These are phyloP conservation scores for Parachaetomium inaequale DNA, from an alignment of 495 filamentous ascomycete species.

Conservation along the genomic window DNA sequence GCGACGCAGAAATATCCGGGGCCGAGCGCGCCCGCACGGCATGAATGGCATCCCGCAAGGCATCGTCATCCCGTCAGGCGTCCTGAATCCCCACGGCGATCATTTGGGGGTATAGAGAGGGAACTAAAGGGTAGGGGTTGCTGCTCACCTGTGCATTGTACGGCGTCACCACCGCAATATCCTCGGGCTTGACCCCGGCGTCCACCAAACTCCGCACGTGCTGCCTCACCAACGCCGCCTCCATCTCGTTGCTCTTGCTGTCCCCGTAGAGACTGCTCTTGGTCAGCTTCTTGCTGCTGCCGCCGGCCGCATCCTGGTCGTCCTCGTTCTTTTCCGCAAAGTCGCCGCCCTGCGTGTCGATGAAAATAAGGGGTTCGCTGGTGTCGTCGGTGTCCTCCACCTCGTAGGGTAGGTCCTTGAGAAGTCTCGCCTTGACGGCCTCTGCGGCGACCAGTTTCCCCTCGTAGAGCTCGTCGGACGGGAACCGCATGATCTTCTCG, in stretches of 20 bases:
- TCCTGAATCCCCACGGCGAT: background rate
- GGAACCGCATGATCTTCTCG: constrained; percentile 89
- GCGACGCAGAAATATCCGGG: background rate
- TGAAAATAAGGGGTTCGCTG: constrained; percentile 81
- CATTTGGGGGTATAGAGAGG: background rate
- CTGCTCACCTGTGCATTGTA: constrained; percentile 82
- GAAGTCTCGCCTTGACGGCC: constrained; percentile 65
- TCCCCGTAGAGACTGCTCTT: constrained; percentile 60
- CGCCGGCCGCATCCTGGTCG: constrained; percentile 7
- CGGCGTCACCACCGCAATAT: constrained; percentile 91
- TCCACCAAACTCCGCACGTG: constrained; percentile 73
- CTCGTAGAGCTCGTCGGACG: constrained; percentile 85
- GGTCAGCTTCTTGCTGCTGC: constrained; percentile 26
- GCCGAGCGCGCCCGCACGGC: constrained; percentile 7
- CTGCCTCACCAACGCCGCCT: constrained; percentile 71
- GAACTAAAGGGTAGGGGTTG: background rate
- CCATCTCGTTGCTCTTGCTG: constrained; percentile 91
- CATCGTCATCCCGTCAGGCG: background rate
- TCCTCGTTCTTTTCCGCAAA: constrained; percentile 55
- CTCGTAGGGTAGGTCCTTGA: constrained; percentile 74
- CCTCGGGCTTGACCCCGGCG: constrained; percentile 71
- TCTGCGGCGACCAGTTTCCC: constrained; percentile 74
- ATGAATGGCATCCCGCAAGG: constrained; percentile 14
- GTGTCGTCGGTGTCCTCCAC: constrained; percentile 85
- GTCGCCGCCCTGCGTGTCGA: constrained; percentile 92